Evolutionary conservation across 1,284 basidiomycete species (phyloP).

Genomic region (Trichosporon coremiiforme): DNA sequence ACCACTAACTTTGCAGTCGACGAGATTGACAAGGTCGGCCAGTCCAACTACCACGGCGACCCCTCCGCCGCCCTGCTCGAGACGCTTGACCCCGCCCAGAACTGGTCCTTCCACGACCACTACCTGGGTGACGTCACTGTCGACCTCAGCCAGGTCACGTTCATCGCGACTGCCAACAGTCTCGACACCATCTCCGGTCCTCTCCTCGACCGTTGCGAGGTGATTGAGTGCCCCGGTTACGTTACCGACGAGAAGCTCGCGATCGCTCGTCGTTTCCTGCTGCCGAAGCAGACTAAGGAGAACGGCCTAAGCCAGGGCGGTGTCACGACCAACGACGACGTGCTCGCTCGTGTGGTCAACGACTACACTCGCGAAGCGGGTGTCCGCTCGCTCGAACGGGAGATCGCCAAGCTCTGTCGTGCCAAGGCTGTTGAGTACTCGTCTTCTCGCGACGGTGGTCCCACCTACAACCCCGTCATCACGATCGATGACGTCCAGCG

Average conservation of each 20-base stretch:
- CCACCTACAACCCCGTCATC: slow-evolving; percentile 66
- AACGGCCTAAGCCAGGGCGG: slow-evolving; percentile 82
- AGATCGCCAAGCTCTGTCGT: slow-evolving; percentile 80
- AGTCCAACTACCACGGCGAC: slow-evolving; percentile 65
- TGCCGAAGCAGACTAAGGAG: slow-evolving; percentile 88
- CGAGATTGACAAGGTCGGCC: slow-evolving; percentile 82
- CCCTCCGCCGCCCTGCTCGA: slow-evolving; percentile 91
- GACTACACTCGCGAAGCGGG: slow-evolving; percentile 96
- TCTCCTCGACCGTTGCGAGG: slow-evolving; percentile 91
- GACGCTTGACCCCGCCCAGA: slow-evolving; percentile 98
- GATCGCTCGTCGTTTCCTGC: slow-evolving; percentile 86
- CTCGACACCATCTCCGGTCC: slow-evolving; percentile 95
- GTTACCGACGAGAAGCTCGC: slow-evolving; percentile 92
- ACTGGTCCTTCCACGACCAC: slow-evolving; percentile 90
- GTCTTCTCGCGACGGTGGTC: slow-evolving; percentile 34
- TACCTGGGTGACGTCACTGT: slow-evolving; percentile 85
- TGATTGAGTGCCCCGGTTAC: slow-evolving; percentile 93
- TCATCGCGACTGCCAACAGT: slow-evolving; percentile 82
- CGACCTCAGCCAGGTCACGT: slow-evolving; percentile 90
- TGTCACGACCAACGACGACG: slow-evolving; percentile 69
- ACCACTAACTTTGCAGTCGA: slow-evolving; percentile 61
- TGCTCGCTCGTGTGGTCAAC: slow-evolving; percentile 84
- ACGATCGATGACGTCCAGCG: slow-evolving; percentile 73
- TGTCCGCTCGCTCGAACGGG: slow-evolving; percentile 84
- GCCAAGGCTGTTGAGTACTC: slow-evolving; percentile 89